These are phyloP conservation scores for Biancaea sappan DNA, from an alignment of 306 rosid genomes.

Conservation along the genomic window DNA sequence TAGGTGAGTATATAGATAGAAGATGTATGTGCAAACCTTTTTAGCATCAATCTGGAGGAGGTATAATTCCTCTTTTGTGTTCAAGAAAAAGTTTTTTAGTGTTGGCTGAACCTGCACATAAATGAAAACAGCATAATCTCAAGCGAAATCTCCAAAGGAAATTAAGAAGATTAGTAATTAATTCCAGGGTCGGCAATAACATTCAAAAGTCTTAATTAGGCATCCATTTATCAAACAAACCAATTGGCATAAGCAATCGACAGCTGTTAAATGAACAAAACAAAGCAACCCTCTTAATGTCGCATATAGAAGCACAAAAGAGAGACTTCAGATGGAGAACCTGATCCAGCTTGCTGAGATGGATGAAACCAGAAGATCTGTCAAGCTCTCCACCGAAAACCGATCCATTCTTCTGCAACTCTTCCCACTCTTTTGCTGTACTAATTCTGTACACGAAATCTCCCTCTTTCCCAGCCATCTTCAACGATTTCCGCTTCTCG, in stretches of 20 bases:
- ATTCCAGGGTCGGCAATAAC: background rate
- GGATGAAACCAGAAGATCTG: conserved; percentile 70
- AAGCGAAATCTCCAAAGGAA: background rate
- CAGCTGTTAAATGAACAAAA: background rate
- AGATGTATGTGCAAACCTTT: conserved; percentile 49
- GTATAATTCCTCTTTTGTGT: conserved; percentile 62
- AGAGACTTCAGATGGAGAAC: conserved; percentile 48
- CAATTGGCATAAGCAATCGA: background rate
- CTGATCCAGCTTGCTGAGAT: conserved; percentile 83
- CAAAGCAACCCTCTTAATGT: background rate
- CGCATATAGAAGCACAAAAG: background rate
- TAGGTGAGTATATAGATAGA: background rate
- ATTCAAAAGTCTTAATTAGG: background rate
- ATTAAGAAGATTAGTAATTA: background rate
- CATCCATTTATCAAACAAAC: background rate
- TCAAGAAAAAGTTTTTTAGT: conserved; percentile 62
- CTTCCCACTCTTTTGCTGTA: conserved; percentile 67
- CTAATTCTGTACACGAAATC: conserved; percentile 80
- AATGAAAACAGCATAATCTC: background rate
- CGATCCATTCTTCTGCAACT: conserved; percentile 55
- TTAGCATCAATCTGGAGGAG: conserved; percentile 79
- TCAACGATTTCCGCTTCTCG: background rate
- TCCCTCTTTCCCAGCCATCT: conserved; percentile 38
- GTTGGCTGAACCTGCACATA: conserved; percentile 65
- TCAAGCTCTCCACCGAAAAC: conserved; percentile 68